These are phyloP conservation scores for Syzygium aqueum DNA, from an alignment of 345 rosid species.

Conservation along the genomic window DNA sequence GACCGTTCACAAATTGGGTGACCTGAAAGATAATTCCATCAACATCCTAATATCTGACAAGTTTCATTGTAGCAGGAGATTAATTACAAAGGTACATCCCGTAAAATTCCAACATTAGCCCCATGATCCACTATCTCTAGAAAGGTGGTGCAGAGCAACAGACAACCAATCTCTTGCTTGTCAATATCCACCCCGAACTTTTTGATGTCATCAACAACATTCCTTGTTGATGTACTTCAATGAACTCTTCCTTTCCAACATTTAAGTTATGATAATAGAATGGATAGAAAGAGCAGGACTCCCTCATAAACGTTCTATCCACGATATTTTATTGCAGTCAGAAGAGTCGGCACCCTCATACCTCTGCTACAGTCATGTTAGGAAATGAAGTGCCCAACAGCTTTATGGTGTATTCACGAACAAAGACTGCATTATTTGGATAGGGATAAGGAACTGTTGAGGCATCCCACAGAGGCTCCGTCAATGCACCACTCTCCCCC, in stretches of 20 bases:
- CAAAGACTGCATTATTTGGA: slow-evolving; percentile 66
- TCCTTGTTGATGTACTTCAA: not conserved
- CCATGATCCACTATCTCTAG: not conserved
- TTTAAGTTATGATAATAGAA: not conserved
- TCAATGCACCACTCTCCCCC: slow-evolving; percentile 74
- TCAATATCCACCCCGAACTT: not conserved
- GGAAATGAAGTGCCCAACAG: slow-evolving; percentile 90
- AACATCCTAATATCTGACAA: not conserved
- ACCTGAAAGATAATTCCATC: slow-evolving; percentile 35
- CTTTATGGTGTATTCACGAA: slow-evolving; percentile 89
- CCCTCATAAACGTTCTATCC: not conserved
- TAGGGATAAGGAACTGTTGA: slow-evolving; percentile 62
- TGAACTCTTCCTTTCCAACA: not conserved
- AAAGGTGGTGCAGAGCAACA: not conserved
- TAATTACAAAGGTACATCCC: not conserved
- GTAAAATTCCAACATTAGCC: not conserved
- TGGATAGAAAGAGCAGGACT: not conserved
- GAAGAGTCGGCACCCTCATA: slow-evolving; percentile 2
- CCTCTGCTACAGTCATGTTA: slow-evolving; percentile 92
- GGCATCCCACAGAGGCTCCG: slow-evolving; percentile 94
- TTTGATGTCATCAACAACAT: not conserved
- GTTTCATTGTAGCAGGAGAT: not conserved
- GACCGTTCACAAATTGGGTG: slow-evolving; percentile 78
- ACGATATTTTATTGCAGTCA: not conserved
- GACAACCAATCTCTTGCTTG: not conserved